Base-by-base conservation (phyloP, 495 filamentous ascomycete genomes). In the Tuber borchii region DNA sequence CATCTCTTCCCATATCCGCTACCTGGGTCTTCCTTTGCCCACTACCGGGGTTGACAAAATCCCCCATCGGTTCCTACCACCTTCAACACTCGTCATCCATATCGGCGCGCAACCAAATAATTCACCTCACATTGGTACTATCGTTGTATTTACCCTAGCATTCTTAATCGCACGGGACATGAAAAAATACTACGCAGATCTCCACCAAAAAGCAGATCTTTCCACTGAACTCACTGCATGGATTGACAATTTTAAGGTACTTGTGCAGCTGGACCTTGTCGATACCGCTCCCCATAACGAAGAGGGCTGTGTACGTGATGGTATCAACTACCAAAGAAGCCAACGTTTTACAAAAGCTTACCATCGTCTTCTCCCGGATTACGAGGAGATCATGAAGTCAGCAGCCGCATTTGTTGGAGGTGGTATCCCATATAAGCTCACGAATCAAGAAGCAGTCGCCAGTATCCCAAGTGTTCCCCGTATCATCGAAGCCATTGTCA, bases 61-160 rank as follows among this genome's bases (percentile, higher is more conserved):
- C 40, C 46, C 69, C 65, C 51, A 8, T 51, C 26, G 26, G 9
- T n/a, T 61, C 43, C 77, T 80, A 37, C 74, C 82, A n/a, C 75
- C 71, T 37, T 80, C 77, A 10, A 74, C 80, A 19, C 82, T 83
- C 56, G 65, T 71, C 31, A 70, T 84, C 71, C 82, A 84, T 71
- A 75, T 81, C 31, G 82, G 81, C 20, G 56, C 75, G 10, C 80
- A 83, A 74, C 82, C 80, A 22, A 83, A 84, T 71, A 80, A 79
- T 73, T 81, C 78, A 22, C 82, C 80, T 19, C 83, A 84, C 48
- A 61, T 76, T 70, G 83, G 80, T 40, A 83, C 81, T 7, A 74
- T 84, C 7, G 71, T 77, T 43, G 79, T 82, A 40, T 83, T 84
- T 70, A 80, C 73, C 68, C 79, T 78, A 42, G 80, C 80, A 42